phyloP scores from a whole-genome alignment of 1,284 basidiomycete species.

The Papiliotrema nemorosa region DNA sequence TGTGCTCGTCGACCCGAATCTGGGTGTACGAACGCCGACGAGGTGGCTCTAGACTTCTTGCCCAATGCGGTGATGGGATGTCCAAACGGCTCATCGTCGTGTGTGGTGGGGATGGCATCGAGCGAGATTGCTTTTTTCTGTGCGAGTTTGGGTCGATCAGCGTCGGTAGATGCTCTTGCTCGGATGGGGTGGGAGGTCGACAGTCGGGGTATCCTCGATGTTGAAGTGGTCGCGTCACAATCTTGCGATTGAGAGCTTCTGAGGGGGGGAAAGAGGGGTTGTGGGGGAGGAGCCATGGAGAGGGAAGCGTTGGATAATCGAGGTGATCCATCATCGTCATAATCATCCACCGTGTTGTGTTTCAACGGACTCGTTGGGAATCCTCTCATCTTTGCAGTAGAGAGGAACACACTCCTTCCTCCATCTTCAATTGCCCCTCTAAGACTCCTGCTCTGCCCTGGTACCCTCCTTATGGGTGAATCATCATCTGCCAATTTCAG shows the following conservation, averaged over 20 bases:
- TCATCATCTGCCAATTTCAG: conserved; percentile 40
- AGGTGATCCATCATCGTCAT: conserved; percentile 21
- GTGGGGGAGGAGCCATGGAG: conserved; percentile 22
- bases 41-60: conserved; percentile 20
- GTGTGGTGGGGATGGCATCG: conserved; percentile 27
- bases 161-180: conserved; percentile 26
- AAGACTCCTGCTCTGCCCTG: conserved; percentile 41
- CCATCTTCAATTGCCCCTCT: conserved; percentile 10
- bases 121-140: conserved; percentile 44
- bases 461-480: conserved; percentile 38
- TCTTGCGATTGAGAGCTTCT: conserved; percentile 38
- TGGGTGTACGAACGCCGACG: background rate
- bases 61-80: conserved; percentile 16
- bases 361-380: conserved; percentile 28
- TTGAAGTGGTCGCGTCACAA: conserved; percentile 6
- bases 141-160: conserved; percentile 21
- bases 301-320: conserved; percentile 19
- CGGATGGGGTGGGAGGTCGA: conserved; percentile 30
- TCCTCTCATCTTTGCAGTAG: conserved; percentile 9
- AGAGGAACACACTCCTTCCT: conserved; percentile 12
- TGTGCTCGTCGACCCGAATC: conserved; percentile 16
- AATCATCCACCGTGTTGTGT: conserved; percentile 14
- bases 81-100: conserved; percentile 38
- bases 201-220: conserved; percentile 14
- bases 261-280: conserved; percentile 36